Percentiles rank a stretch among this genome's conserved stretches.
Conservation (phyloP, 768 basidiomycete genomes). For the Naganishia friedmannii region DNA sequence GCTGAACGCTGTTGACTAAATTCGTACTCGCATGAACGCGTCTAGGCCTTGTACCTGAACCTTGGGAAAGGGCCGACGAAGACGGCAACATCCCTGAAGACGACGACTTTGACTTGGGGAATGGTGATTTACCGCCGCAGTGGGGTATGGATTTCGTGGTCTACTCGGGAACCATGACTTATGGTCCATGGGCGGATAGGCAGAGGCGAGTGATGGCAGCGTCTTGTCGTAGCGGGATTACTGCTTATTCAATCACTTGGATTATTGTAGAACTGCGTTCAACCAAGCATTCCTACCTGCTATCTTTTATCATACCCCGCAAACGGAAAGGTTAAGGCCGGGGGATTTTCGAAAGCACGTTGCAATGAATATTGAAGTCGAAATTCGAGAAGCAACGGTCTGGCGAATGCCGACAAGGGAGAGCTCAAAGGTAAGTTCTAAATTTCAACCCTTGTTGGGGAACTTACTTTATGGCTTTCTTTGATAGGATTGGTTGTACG, state of each 20-base stretch:
- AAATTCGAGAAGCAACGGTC: constrained; percentile 71
- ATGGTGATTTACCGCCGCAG: constrained; percentile 81
- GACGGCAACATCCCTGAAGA: background rate
- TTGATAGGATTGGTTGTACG: constrained; percentile 86
- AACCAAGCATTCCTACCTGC: constrained; percentile 81
- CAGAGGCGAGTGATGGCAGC: constrained; percentile 62
- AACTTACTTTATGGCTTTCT: background rate
- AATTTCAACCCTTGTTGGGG: background rate
- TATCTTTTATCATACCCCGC: constrained; percentile 64
- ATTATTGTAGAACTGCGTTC: constrained; percentile 61
- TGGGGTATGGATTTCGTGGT: constrained; percentile 87
- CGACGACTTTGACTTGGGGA: constrained; percentile 65
- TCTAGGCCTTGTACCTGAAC: constrained; percentile 23
- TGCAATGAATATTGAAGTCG: constrained; percentile 72
- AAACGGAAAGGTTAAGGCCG: constrained; percentile 60
- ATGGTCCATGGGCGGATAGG: constrained; percentile 96
- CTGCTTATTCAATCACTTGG: background rate
- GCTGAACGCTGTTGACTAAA: background rate
- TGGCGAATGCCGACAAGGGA: constrained; percentile 88
- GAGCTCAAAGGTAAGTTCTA: constrained; percentile 68
- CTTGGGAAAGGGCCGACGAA: background rate
- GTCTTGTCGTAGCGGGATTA: background rate
- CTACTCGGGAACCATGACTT: constrained; percentile 70
- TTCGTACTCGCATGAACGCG: background rate
- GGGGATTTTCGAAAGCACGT: constrained; percentile 84